Percentiles rank a stretch among this genome's conserved stretches.
phyloP scores from a whole-genome alignment of 2,329 filamentous ascomycete genomes.

The Lachnellula cervina region DNA sequence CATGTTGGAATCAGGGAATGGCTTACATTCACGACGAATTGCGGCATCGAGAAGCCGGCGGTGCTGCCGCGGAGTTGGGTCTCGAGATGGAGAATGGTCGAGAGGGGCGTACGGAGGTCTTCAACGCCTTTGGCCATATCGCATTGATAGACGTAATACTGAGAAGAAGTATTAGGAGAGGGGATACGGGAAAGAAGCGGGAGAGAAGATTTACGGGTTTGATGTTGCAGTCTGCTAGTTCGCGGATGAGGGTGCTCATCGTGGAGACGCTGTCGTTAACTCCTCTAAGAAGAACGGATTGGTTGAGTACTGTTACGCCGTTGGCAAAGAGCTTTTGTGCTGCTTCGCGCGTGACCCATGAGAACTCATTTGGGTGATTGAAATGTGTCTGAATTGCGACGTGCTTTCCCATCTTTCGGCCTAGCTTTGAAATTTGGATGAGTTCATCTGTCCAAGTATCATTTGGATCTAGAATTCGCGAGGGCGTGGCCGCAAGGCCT shows the following conservation, averaged over 20 bases:
- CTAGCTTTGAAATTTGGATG: conserved; percentile 46
- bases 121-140: conserved; percentile 58
- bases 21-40: conserved; percentile 52
- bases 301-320: conserved; percentile 54
- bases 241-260: conserved; percentile 49
- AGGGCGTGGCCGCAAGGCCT: conserved; percentile 55
- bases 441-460: conserved; percentile 52
- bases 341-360: conserved; percentile 52
- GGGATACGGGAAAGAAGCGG: background rate
- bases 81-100: conserved; percentile 54
- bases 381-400: conserved; percentile 62
- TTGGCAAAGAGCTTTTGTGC: conserved; percentile 45
- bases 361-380: conserved; percentile 58
- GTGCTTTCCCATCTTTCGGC: conserved; percentile 50
- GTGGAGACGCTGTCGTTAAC: conserved; percentile 52
- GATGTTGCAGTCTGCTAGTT: conserved; percentile 51
- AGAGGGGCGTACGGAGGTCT: conserved; percentile 57
- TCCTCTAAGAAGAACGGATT: conserved; percentile 53
- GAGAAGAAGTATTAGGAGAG: background rate
- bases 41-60: conserved; percentile 58
- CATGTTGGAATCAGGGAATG: no score
- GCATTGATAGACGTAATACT: conserved; percentile 64
- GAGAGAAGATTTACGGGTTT: conserved; percentile 42
- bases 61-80: conserved; percentile 53
- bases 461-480: conserved; percentile 45